These are phyloP conservation scores for Microbotryomycetes sp. DNA, from an alignment of 1,284 basidiomycete species.

Conservation along the genomic window DNA sequence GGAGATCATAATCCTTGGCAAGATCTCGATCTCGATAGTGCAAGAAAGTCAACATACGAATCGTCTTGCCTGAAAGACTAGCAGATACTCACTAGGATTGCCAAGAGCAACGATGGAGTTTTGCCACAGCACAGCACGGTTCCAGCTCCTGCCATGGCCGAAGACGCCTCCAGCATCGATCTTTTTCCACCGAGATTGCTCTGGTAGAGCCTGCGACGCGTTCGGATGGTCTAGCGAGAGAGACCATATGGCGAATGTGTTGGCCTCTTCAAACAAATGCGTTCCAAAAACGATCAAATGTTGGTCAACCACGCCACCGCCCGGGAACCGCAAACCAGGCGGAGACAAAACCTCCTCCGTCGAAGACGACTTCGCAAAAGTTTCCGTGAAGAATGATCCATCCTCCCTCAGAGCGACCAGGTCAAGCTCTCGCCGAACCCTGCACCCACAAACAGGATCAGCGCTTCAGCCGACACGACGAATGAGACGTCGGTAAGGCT, in stretches of 20 bases:
- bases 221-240: conserved; percentile 24
- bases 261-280: conserved; percentile 39
- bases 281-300: conserved; percentile 53
- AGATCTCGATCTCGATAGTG: conserved; percentile 56
- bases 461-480: not conserved
- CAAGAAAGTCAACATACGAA: not conserved
- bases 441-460: not conserved
- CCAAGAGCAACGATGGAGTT: conserved; percentile 84
- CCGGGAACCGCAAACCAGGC: conserved; percentile 86
- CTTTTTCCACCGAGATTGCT: conserved; percentile 19
- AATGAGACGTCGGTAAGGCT: conserved; percentile 35
- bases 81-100: conserved; percentile 48
- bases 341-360: conserved; percentile 66
- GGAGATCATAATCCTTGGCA: conserved; percentile 61
- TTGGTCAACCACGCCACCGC: conserved; percentile 76
- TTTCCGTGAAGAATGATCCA: too few species aligned
- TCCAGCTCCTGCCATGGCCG: conserved; percentile 34
- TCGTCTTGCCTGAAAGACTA: not conserved
- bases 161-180: conserved; percentile 27
- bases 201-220: conserved; percentile 2
- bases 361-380: too few species aligned
- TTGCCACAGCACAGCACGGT: conserved; percentile 40
- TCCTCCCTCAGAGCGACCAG: conserved; percentile 51
- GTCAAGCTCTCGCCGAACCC: conserved; percentile 82
- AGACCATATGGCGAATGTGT: conserved; percentile 46